Evolutionary conservation across 2,329 filamentous ascomycete genomes (phyloP).

Genomic region (Geoglossum cookeanum): DNA sequence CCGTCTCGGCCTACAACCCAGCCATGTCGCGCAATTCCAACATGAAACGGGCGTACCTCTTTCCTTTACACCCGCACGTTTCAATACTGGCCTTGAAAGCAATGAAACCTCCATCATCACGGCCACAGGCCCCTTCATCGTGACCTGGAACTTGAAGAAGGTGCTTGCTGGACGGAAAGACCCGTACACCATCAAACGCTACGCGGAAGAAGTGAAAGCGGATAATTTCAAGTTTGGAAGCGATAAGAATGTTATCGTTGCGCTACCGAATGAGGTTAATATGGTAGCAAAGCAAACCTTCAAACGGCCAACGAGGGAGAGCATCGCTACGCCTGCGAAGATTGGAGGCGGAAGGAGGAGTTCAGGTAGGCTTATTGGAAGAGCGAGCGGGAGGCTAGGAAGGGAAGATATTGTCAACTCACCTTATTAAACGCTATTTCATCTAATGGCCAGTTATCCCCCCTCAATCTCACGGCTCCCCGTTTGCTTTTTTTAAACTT

Average conservation of each 20-base stretch:
- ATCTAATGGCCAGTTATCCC: background rate
- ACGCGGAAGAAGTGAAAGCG: constrained; percentile 85
- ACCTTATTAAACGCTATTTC: background rate
- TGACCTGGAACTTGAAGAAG: constrained; percentile 93
- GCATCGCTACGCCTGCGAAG: constrained; percentile 48
- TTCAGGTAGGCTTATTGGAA: constrained; percentile 9
- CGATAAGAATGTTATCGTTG: constrained; percentile 96
- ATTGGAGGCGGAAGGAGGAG: constrained; percentile 18
- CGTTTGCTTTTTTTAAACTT: background rate
- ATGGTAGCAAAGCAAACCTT: constrained; percentile 82
- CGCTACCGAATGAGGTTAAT: constrained; percentile 90
- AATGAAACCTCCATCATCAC: constrained; percentile 91
- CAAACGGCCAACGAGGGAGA: constrained; percentile 78
- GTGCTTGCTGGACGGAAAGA: constrained; percentile 63
- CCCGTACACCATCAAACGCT: constrained; percentile 91
- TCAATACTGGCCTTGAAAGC: constrained; percentile 70
- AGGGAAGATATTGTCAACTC: constrained; percentile 14
- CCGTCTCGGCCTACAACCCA: constrained; percentile 70
- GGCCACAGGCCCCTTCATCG: constrained; percentile 86
- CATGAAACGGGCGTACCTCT: constrained; percentile 82
- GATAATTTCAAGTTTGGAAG: constrained; percentile 97
- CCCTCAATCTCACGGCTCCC: background rate
- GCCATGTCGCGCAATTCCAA: constrained; percentile 91
- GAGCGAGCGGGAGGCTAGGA: constrained; percentile 18
- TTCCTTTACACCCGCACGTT: constrained; percentile 76